These are phyloP conservation scores for Boletus speciosus DNA, from an alignment of 768 basidiomycete species.

Conservation along the genomic window DNA sequence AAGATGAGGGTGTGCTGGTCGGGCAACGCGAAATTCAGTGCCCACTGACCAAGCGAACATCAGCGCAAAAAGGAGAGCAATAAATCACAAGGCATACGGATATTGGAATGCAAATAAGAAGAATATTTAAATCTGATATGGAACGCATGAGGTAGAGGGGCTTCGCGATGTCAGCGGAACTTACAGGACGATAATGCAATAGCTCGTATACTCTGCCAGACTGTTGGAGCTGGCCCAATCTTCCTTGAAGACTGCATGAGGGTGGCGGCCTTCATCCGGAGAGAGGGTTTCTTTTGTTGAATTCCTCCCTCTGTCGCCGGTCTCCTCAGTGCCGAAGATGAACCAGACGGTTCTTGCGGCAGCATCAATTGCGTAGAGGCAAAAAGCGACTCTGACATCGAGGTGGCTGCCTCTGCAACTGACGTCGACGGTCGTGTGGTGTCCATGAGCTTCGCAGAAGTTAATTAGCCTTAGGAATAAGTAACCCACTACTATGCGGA, in stretches of 20 bases:
- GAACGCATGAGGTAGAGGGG: conserved; percentile 1
- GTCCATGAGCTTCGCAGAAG: conserved; percentile 12
- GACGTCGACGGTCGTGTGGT: conserved; percentile 5
- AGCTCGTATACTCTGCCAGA: conserved; percentile 46
- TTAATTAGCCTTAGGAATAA: background rate
- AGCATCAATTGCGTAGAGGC: conserved; percentile 7
- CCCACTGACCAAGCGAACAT: conserved; percentile 53
- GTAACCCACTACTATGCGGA: conserved; percentile 8
- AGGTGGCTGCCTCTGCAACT: conserved; percentile 6
- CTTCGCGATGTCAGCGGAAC: conserved; percentile 6
- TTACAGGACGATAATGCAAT: conserved; percentile 58
- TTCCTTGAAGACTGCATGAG: conserved; percentile 38
- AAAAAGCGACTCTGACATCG: background rate
- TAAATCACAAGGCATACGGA: conserved; percentile 41
- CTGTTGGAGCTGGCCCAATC: conserved; percentile 42
- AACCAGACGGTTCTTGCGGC: conserved; percentile 2
- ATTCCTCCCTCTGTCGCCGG: background rate
- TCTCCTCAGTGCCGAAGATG: conserved; percentile 15
- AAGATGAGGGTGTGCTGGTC: conserved; percentile 61
- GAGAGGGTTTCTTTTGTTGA: conserved; percentile 4
- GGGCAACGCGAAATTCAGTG: conserved; percentile 57
- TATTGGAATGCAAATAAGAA: conserved; percentile 68
- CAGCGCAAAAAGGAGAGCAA: background rate
- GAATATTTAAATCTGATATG: conserved; percentile 60
- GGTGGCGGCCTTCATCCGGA: conserved; percentile 21